These are phyloP conservation scores for Candida wancherniae DNA, from an alignment of 805 yeast genomes.

Conservation along the genomic window DNA sequence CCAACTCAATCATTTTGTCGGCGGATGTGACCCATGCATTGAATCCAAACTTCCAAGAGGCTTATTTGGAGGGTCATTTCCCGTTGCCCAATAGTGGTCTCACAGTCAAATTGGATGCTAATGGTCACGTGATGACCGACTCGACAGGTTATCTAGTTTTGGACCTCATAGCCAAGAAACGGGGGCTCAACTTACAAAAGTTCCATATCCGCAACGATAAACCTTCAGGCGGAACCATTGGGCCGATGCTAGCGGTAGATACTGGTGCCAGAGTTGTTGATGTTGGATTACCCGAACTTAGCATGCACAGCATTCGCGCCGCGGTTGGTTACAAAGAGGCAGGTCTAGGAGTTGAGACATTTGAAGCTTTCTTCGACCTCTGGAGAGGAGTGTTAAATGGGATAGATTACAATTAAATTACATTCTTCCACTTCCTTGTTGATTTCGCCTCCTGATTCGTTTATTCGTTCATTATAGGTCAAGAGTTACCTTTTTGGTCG, in stretches of 20 bases:
- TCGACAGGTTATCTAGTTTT: constrained; percentile 25
- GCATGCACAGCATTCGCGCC: constrained; percentile 41
- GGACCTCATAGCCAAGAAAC: constrained; percentile 19
- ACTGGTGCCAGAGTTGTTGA: constrained; percentile 37
- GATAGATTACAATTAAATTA: constrained; percentile 8
- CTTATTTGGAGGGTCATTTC: constrained; percentile 28
- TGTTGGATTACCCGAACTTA: constrained; percentile 38
- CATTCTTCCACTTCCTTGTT: no score
- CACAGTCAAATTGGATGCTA: constrained; percentile 32
- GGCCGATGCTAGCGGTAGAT: constrained; percentile 34
- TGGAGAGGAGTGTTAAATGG: constrained; percentile 18
- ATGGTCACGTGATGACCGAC: constrained; percentile 37
- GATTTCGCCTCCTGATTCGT: no score
- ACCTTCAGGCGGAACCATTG: constrained; percentile 41
- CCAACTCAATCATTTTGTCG: constrained; percentile 34
- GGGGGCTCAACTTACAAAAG: constrained; percentile 27
- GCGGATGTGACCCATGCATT: constrained; percentile 42
- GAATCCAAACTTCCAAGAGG: constrained; percentile 36
- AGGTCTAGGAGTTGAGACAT: constrained; percentile 33
- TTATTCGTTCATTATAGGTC: no score
- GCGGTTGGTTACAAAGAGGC: constrained; percentile 36
- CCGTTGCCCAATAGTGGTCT: constrained; percentile 39
- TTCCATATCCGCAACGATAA: constrained; percentile 39
- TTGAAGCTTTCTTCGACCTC: constrained; percentile 25
- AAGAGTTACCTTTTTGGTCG: no score